phyloP scores from a whole-genome alignment of 345 rosid species.

The Eucalyptus regnans region DNA sequence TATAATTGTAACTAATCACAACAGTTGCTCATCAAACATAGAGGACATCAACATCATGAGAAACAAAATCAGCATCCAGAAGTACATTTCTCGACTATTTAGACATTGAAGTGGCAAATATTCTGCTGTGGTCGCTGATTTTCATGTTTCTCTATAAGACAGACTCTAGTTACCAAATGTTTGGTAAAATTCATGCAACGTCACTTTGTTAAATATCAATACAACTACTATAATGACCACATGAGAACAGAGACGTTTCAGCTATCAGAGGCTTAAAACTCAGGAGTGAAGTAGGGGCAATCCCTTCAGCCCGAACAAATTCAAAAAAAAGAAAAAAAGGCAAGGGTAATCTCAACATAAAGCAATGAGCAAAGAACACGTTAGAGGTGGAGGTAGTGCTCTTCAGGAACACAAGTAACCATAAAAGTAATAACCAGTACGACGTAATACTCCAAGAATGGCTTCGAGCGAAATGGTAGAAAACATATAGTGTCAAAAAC shows the following conservation, averaged over 20 bases:
- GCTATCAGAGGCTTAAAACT: not conserved
- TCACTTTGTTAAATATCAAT: not conserved
- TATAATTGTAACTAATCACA: not conserved
- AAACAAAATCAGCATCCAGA: not conserved
- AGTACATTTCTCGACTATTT: not conserved
- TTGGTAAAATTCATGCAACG: not conserved
- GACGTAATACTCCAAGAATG: not conserved
- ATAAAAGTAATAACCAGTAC: not conserved
- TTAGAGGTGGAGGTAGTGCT: not conserved
- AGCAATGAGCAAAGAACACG: not conserved
- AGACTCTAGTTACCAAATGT: not conserved
- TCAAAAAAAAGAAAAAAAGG: not conserved
- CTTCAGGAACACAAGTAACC: not conserved
- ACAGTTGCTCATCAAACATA: not conserved
- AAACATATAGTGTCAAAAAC: not conserved
- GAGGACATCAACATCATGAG: not conserved
- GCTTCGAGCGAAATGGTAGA: not conserved
- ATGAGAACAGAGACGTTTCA: not conserved
- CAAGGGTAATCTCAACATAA: not conserved
- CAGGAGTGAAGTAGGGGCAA: not conserved
- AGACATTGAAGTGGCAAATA: not conserved
- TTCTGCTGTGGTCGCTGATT: not conserved
- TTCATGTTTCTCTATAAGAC: not conserved
- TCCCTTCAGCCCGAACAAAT: not conserved
- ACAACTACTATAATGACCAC: not conserved